phyloP scores from a whole-genome alignment of 164 flowering plant genomes.

The Tetrastigma voinierianum region DNA sequence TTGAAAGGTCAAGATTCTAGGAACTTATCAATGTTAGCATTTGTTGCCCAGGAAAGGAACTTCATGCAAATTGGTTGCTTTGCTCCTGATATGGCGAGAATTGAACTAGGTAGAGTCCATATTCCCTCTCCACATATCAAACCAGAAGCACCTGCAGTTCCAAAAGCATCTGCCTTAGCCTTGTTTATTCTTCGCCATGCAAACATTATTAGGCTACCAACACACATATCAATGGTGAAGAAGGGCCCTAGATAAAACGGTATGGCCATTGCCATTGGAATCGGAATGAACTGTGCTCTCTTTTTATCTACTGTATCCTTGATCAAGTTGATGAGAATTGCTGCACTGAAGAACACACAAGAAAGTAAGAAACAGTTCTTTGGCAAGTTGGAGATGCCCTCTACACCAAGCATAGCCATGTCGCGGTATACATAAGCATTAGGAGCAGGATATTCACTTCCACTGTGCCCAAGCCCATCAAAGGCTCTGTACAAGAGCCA shows the following conservation, averaged over 20 bases:
- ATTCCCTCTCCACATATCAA: conserved; percentile 15
- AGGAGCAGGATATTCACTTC: conserved; percentile 39
- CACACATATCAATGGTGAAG: conserved; percentile 14
- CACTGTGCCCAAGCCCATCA: conserved; percentile 27
- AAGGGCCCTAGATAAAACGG: conserved; percentile 7
- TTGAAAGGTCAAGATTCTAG: background rate
- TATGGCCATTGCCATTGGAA: conserved; percentile 13
- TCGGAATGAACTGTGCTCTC: conserved; percentile 3
- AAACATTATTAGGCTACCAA: conserved; percentile 13
- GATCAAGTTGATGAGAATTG: background rate
- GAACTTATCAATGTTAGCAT: background rate
- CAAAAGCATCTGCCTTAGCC: conserved; percentile 8
- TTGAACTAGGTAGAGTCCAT: conserved; percentile 16
- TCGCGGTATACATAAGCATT: conserved; percentile 41
- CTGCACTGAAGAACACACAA: conserved; percentile 30
- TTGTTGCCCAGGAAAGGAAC: conserved; percentile 10
- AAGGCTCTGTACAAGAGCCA: conserved; percentile 51
- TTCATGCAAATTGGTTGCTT: conserved; percentile 17
- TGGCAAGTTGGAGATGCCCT: conserved; percentile 43
- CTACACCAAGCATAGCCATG: conserved; percentile 43
- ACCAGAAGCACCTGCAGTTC: conserved; percentile 13
- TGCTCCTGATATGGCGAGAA: conserved; percentile 9
- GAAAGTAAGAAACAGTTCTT: conserved; percentile 44
- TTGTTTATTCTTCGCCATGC: conserved; percentile 10
- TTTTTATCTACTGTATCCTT: background rate